Percentiles rank a stretch among this genome's conserved stretches.
Evolutionary conservation across 1,139 yeast genomes (phyloP).

Genomic region (Hyphopichia fennica): DNA sequence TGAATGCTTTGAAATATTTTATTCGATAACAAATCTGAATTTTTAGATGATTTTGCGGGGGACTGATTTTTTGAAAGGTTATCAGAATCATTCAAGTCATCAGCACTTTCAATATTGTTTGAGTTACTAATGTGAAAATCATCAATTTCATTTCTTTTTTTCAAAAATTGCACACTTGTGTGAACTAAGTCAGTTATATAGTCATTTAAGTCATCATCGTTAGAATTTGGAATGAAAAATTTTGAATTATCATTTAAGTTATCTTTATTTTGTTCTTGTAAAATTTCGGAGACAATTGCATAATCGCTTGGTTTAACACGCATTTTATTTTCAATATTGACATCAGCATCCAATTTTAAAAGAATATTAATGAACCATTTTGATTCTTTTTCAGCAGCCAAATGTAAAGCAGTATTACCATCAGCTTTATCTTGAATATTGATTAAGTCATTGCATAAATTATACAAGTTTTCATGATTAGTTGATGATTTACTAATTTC

Average conservation of each 20-base stretch:
- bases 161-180: slow-evolving; percentile 36
- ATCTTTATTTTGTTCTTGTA: slow-evolving; percentile 15
- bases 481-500: slow-evolving; percentile 10
- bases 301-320: slow-evolving; percentile 87
- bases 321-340: slow-evolving; percentile 72
- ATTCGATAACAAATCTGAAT: slow-evolving; percentile 19
- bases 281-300: slow-evolving; percentile 49
- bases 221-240: slow-evolving; percentile 13
- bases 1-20: slow-evolving; percentile 44
- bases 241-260: slow-evolving; percentile 12
- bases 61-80: too few species aligned
- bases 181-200: slow-evolving; percentile 36
- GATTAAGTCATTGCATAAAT: slow-evolving; percentile 64
- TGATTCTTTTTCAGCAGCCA: slow-evolving; percentile 88
- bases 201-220: slow-evolving; percentile 18
- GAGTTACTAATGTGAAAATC: slow-evolving; percentile 1
- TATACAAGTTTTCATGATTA: slow-evolving; percentile 53
- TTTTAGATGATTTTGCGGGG: too few species aligned
- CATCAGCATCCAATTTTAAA: slow-evolving; percentile 84
- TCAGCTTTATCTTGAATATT: slow-evolving; percentile 71
- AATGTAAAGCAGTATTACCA: slow-evolving; percentile 87
- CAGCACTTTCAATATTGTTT: not conserved
- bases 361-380: slow-evolving; percentile 78
- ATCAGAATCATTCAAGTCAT: too few species aligned
- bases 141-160: slow-evolving; percentile 28